These are phyloP conservation scores for Malassezia globosa DNA, from an alignment of 1,284 basidiomycete species.

Conservation along the genomic window DNA sequence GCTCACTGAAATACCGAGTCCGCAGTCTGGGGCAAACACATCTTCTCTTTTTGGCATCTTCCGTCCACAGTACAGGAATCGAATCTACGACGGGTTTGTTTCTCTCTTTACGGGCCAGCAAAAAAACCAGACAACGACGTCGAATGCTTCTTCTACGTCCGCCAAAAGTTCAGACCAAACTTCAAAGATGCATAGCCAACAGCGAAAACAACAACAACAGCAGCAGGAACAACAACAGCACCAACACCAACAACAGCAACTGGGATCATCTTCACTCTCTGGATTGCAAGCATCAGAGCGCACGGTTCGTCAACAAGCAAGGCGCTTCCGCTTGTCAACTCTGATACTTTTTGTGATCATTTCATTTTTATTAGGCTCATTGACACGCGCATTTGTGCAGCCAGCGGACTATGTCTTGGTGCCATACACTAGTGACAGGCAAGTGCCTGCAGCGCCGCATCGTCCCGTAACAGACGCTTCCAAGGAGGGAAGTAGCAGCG, in stretches of 20 bases:
- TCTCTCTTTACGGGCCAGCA: not conserved
- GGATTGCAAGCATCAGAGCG: not conserved
- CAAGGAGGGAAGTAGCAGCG: not conserved
- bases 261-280: not conserved
- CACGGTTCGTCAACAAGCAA: not conserved
- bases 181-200: not conserved
- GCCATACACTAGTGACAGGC: constrained; percentile 1
- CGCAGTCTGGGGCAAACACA: not conserved
- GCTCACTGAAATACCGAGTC: not conserved
- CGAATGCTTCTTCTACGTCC: not conserved
- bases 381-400: constrained; percentile 71
- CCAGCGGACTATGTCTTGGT: constrained; percentile 72
- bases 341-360: constrained; percentile 66
- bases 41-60: not conserved
- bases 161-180: not conserved
- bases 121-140: not conserved
- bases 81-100: not conserved
- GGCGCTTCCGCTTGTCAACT: constrained; percentile 24
- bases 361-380: constrained; percentile 77
- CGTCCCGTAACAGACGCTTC: not conserved
- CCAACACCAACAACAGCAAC: not conserved
- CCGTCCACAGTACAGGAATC: not conserved
- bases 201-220: not conserved
- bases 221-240: not conserved
- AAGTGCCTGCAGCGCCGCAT: not conserved